These are phyloP conservation scores for Physcomitrium patens DNA, from an alignment of 225 moss, liverwort and hornwort species.

Conservation along the genomic window DNA sequence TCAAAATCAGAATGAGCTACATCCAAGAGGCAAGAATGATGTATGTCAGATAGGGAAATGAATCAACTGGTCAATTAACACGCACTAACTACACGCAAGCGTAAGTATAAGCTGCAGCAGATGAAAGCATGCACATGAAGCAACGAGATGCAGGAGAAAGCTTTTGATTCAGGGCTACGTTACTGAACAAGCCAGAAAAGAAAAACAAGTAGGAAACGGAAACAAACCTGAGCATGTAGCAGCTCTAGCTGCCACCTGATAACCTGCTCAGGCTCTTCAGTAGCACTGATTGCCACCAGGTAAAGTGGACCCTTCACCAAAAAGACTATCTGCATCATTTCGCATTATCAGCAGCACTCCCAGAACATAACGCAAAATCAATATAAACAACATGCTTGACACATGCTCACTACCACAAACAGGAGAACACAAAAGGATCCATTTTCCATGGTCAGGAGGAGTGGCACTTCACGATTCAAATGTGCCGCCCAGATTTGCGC, in stretches of 20 bases:
- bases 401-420: background rate
- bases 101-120: slow-evolving; percentile 15
- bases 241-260: slow-evolving; percentile 89
- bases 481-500: background rate
- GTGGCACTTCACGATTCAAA: slow-evolving; percentile 12
- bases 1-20: slow-evolving; percentile 90
- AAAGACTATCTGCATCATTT: slow-evolving; percentile 80
- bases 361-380: slow-evolving; percentile 5
- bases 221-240: slow-evolving; percentile 83
- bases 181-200: slow-evolving; percentile 4
- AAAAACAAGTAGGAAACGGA: slow-evolving; percentile 7
- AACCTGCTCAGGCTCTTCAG: slow-evolving; percentile 82
- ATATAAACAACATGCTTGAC: background rate
- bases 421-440: slow-evolving; percentile 9
- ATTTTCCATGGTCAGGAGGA: background rate
- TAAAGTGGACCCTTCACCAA: slow-evolving; percentile 91
- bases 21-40: slow-evolving; percentile 24
- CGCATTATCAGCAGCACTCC: slow-evolving; percentile 27
- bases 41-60: slow-evolving; percentile 17
- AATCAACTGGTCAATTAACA: slow-evolving; percentile 14
- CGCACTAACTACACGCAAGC: slow-evolving; percentile 8
- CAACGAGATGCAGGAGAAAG: background rate
- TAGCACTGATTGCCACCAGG: slow-evolving; percentile 92
- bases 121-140: background rate
- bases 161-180: background rate